phyloP scores from a whole-genome alignment of 148 eudicot species.

The Chenopodium album region DNA sequence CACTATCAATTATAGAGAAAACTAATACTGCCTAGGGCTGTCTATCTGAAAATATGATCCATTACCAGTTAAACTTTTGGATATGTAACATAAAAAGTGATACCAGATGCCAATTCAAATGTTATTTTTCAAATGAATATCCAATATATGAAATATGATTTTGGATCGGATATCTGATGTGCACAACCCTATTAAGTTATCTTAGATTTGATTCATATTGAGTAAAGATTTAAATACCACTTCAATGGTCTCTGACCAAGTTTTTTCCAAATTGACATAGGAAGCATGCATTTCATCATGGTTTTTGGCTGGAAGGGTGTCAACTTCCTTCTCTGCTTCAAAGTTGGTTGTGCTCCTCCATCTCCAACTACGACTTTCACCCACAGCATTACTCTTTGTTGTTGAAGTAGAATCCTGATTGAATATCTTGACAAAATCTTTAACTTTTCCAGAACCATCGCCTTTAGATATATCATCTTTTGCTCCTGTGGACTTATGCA shows the following conservation, averaged over 20 bases:
- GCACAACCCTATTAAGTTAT: no score
- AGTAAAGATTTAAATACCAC: constrained; percentile 34
- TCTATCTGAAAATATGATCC: no score
- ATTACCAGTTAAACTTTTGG: no score
- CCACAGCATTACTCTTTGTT: constrained; percentile 23
- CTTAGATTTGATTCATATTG: no score
- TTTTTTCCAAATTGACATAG: constrained; percentile 20
- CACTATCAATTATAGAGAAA: background rate
- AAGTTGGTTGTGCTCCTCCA: constrained; percentile 28
- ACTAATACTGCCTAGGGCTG: no score
- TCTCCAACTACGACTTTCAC: constrained; percentile 43
- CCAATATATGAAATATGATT: no score
- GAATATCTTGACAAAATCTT: constrained; percentile 68
- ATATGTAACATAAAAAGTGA: no score
- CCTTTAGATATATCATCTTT: constrained; percentile 27
- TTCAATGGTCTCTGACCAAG: constrained; percentile 29
- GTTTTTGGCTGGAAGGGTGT: constrained; percentile 14
- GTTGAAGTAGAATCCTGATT: constrained; percentile 50
- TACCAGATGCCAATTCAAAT: no score
- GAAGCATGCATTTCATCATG: constrained; percentile 23
- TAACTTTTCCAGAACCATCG: constrained; percentile 50
- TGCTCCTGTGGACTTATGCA: constrained; percentile 7
- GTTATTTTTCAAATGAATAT: no score
- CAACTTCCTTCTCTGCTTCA: constrained; percentile 34
- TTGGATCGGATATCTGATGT: no score